A percentile compares a stretch with the other conserved stretches of the same genome.
phyloP scores from a whole-genome alignment of 768 basidiomycete species.

The Fomitopsis serialis region DNA sequence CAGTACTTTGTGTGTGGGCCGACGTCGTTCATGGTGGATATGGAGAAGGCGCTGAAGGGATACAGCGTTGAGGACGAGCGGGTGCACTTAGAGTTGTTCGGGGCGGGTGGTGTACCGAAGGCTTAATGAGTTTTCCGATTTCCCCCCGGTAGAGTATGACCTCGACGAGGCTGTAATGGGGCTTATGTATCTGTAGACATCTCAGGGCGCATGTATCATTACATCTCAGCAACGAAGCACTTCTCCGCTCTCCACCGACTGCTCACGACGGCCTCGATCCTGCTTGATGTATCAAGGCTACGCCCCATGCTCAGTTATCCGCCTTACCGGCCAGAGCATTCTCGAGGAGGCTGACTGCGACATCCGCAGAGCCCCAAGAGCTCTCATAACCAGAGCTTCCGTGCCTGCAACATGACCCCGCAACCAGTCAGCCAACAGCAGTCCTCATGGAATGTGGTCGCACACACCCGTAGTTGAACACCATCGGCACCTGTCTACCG shows the following conservation, averaged over 20 bases:
- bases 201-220: too few species aligned
- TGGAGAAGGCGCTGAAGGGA: constrained; percentile 9
- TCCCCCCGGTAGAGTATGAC: too few species aligned
- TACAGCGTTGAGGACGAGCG: constrained; percentile 9
- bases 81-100: constrained; percentile 17
- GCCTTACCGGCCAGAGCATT: constrained; percentile 25
- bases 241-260: too few species aligned
- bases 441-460: too few species aligned
- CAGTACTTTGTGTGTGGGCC: constrained; percentile 21
- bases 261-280: too few species aligned
- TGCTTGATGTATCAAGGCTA: too few species aligned
- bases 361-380: constrained; percentile 59
- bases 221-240: too few species aligned
- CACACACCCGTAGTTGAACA: constrained; percentile 65
- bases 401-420: constrained; percentile 35
- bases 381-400: constrained; percentile 59
- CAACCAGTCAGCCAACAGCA: background rate
- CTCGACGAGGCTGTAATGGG: too few species aligned
- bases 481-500: constrained; percentile 37
- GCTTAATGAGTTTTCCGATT: too few species aligned
- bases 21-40: constrained; percentile 16
- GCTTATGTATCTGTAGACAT: too few species aligned
- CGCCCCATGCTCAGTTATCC: too few species aligned
- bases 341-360: constrained; percentile 43
- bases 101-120: constrained; percentile 4